Evolutionary conservation across 371 early-diverging fungal genomes (phyloP), one percentile per base, ranked within the genome.

Genomic region (Lichtheimia ornata): DNA sequence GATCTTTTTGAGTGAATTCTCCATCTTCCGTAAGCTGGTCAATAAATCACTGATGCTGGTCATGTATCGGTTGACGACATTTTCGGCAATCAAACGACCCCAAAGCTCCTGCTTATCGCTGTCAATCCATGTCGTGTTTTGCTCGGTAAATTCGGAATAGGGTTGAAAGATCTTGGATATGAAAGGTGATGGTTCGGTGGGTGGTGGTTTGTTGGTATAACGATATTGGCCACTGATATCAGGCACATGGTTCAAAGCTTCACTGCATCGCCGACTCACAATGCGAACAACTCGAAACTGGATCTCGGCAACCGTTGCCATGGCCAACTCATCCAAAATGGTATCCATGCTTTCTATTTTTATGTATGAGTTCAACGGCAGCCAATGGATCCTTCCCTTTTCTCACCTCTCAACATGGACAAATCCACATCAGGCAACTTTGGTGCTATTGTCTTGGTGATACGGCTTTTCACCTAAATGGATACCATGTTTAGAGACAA

Each of bases 161-260:
- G 90, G 90, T 28, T 73, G 69, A 50, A 89, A 70, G 17, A 89
- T 72, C 40, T 72, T 72, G 18, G 82, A 69, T 50, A 90, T 82
- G 77, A 85, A 90, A n/a, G 76, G 69, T 4, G 90, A 89, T 5
- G 82, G 71, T 54, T 84, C 82, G 7, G 71, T 76, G 3, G 91
- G 90, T 0, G 83, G 61, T 51, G 74, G 63, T 15, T 62, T 65
- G 65, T 85, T 87, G 14, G 84, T 81, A 49, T 80, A 70, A 51
- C 82, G 62, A 56, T 82, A 84, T 58, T 87, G 84, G 62, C 67
- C 61, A 43, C 81, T 81, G 30, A 87, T 83, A 43, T 69, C 69
- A 18, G 64, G 66, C 5, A 84, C 71, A 7, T 70, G 68, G 50
- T 77, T 69, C 22, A 88, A 69, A 2, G 74, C 65, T 27, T 87